Conservation (phyloP, 2,329 filamentous ascomycete genomes). For the Sporothrix mexicana region DNA sequence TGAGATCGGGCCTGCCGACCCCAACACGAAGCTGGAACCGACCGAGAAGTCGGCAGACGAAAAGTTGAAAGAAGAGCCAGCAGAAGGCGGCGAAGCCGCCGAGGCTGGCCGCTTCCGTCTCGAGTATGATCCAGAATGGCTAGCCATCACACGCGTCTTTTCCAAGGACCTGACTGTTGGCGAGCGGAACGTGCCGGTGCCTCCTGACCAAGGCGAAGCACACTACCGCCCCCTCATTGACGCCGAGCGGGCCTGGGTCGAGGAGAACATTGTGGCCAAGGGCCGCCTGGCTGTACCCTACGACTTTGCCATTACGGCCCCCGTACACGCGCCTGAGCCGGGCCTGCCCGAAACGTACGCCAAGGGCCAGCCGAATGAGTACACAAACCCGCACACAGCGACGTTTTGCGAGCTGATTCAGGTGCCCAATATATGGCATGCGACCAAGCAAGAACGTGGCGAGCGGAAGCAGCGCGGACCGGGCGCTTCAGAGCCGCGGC, state of each 20-base stretch:
- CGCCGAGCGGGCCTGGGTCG: slow-evolving; percentile 76
- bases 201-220: slow-evolving; percentile 69
- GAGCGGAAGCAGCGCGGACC: slow-evolving; percentile 65
- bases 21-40: slow-evolving; percentile 36
- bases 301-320: slow-evolving; percentile 79
- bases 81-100: slow-evolving; percentile 23
- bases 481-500: slow-evolving; percentile 46
- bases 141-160: slow-evolving; percentile 88
- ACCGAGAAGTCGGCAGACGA: slow-evolving; percentile 32
- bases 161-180: slow-evolving; percentile 69
- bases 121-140: slow-evolving; percentile 91
- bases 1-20: slow-evolving; percentile 60
- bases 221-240: slow-evolving; percentile 72
- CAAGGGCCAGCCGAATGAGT: slow-evolving; percentile 73
- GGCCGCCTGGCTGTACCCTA: slow-evolving; percentile 72
- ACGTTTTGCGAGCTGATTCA: slow-evolving; percentile 78
- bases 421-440: slow-evolving; percentile 76
- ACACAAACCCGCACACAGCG: slow-evolving; percentile 85
- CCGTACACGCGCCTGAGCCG: slow-evolving; percentile 62
- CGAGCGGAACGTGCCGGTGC: slow-evolving; percentile 57
- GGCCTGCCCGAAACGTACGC: slow-evolving; percentile 53
- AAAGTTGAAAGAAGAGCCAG: slow-evolving; percentile 14
- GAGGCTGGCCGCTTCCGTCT: slow-evolving; percentile 55
- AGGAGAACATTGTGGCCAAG: slow-evolving; percentile 70
- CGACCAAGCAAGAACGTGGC: slow-evolving; percentile 71